phyloP scores from a whole-genome alignment of 345 rosid species.

The Ailanthus altissimus region DNA sequence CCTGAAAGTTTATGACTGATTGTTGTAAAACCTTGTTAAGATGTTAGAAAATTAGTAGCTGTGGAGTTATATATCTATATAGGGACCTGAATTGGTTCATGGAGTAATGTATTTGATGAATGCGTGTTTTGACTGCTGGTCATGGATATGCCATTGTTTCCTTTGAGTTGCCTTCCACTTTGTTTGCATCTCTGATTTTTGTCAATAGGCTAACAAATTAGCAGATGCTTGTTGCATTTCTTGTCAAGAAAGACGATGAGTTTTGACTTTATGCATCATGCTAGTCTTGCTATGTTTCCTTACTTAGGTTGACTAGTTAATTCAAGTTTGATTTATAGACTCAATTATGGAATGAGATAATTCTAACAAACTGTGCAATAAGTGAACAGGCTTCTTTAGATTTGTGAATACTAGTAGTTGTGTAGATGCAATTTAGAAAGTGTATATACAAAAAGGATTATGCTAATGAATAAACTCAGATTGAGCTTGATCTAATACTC shows the following conservation, averaged over 20 bases:
- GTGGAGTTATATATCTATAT: constrained; percentile 14
- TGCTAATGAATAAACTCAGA: not conserved
- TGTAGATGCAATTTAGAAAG: not conserved
- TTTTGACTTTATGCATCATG: not conserved
- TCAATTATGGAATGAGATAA: not conserved
- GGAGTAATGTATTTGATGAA: not conserved
- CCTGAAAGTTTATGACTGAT: constrained; percentile 10
- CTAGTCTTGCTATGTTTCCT: not conserved
- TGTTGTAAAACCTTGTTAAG: constrained; percentile 18
- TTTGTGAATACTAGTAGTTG: not conserved
- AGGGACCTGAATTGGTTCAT: constrained; percentile 11
- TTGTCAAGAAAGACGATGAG: too few relatives aligned
- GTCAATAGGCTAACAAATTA: not conserved
- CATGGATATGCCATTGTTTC: not conserved
- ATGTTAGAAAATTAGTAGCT: constrained; percentile 13
- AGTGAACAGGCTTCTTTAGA: not conserved
- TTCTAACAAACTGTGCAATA: not conserved
- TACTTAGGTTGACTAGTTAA: not conserved
- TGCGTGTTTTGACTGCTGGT: not conserved
- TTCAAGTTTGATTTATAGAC: not conserved
- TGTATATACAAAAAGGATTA: too few relatives aligned
- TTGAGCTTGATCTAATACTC: not conserved
- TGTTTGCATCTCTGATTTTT: not conserved
- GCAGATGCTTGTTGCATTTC: not conserved
- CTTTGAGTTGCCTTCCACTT: not conserved